Base-by-base conservation (phyloP, 202 grass and related monocot genomes). In the Carex sylvatica region DNA sequence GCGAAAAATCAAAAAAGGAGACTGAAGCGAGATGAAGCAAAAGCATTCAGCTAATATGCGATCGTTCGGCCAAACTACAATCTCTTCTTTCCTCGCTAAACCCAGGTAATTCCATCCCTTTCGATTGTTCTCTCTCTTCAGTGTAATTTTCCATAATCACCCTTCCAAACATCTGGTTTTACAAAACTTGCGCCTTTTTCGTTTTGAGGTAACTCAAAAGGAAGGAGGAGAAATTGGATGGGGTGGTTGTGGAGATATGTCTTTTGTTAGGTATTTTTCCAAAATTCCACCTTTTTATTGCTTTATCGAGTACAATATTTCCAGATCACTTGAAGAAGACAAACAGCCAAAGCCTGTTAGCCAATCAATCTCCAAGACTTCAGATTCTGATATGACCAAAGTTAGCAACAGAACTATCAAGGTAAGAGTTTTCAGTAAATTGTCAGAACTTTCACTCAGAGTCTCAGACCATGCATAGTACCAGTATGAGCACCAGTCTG, bases 71-170 rank as follows among this genome's bases (percentile, higher is more conserved):
- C 93, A 95, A 81, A 89, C 87, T 56, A 87, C 88, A 33, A 85
- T 95, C 58, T 87, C 87, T 59, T 92, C 88, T 40, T 95, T 92
- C 85, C 79, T 91, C 70, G 28, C 77, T 71, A 87, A 88, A 33
- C 62, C 83, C 24, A 89, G 83, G 84, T 91, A 30, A 33, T 55
- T 22, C 13, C 24, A 9, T 67, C 20, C 3, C 46, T 67, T 10
- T 14, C 22, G 40, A 65, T 64, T 61, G 24, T 64, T 61, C 64
- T 35, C 10, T 61, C 64, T 35, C 10, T 55, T 75, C 71, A 14
- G n/a, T 80, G 58, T 76, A 65, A 9, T 64, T 65, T 64, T 80
- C 20, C 55, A 6, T 64, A 49, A 24, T 26, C 14, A 62, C 80
- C 40, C 20, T 82, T 82, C 49, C 1, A 51, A 30, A 9, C 23